Conservation (phyloP, 352 stramenopile species). For the Saprolegnia diclina region DNA sequence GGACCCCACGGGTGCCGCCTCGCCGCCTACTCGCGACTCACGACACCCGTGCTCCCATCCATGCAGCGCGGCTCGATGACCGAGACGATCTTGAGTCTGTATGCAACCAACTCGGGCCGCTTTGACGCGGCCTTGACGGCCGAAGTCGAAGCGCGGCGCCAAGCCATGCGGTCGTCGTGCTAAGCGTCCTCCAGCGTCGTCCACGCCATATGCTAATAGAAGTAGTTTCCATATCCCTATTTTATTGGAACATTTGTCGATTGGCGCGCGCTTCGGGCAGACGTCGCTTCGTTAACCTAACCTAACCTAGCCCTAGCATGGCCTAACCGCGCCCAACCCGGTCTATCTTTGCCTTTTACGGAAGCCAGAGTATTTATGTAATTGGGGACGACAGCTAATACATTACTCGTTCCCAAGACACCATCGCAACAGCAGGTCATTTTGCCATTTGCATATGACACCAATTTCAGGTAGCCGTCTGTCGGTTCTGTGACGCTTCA, state of each 20-base stretch:
- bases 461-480: too few relatives aligned
- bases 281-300: too few relatives aligned
- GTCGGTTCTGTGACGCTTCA: too few relatives aligned
- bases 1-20: neutral
- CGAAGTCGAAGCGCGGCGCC: neutral
- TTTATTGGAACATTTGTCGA: neutral
- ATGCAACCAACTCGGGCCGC: neutral
- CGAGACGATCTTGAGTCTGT: conserved; percentile 2
- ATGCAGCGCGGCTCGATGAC: neutral
- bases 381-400: too few relatives aligned
- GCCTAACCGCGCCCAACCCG: too few relatives aligned
- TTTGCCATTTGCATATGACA: too few relatives aligned
- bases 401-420: too few relatives aligned
- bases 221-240: neutral
- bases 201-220: neutral
- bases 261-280: neutral
- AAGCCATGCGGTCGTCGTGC: neutral
- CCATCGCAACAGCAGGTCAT: too few relatives aligned
- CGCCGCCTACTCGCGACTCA: neutral
- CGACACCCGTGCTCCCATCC: neutral
- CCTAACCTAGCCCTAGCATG: too few relatives aligned
- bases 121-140: neutral
- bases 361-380: too few relatives aligned
- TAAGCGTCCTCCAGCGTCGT: neutral
- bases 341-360: too few relatives aligned